Evolutionary conservation across 1,284 basidiomycete genomes (phyloP).

Genomic region (Moesziomyces aphidis): DNA sequence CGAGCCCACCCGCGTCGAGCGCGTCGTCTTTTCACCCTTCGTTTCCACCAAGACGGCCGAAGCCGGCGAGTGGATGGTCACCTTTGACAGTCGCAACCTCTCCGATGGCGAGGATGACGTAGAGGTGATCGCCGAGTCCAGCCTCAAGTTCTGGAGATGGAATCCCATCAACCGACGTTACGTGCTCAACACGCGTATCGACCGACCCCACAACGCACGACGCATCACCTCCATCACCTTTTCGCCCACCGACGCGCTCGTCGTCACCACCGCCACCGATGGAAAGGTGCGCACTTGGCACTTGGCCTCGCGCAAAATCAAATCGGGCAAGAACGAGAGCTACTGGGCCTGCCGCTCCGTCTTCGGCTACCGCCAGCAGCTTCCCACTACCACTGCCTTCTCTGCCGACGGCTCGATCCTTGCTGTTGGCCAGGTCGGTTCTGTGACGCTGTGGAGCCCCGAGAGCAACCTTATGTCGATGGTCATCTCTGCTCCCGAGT

Average conservation of each 20-base stretch:
- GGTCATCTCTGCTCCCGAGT: slow-evolving; percentile 70
- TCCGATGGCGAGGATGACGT: slow-evolving; percentile 20
- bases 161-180: slow-evolving; percentile 69
- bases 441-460: slow-evolving; percentile 83
- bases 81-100: slow-evolving; percentile 77
- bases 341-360: slow-evolving; percentile 64
- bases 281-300: slow-evolving; percentile 79
- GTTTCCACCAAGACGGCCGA: slow-evolving; percentile 23
- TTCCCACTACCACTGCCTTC: slow-evolving; percentile 74
- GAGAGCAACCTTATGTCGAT: slow-evolving; percentile 76
- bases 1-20: slow-evolving; percentile 82
- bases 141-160: slow-evolving; percentile 93
- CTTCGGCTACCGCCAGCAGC: slow-evolving; percentile 57
- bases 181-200: slow-evolving; percentile 84
- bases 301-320: slow-evolving; percentile 47
- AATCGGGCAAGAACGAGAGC: slow-evolving; percentile 52
- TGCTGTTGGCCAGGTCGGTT: slow-evolving; percentile 77
- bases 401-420: slow-evolving; percentile 88
- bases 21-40: slow-evolving; percentile 74
- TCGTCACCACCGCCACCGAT: slow-evolving; percentile 77
- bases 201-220: slow-evolving; percentile 82
- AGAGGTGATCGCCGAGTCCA: slow-evolving; percentile 78
- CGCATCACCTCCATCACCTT: slow-evolving; percentile 80
- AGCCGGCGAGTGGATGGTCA: slow-evolving; percentile 84
- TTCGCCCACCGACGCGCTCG: slow-evolving; percentile 69